Evolutionary conservation across 495 filamentous ascomycete species (phyloP), one percentile per base, ranked within the genome.

Genomic region (Penicillium angulare): DNA sequence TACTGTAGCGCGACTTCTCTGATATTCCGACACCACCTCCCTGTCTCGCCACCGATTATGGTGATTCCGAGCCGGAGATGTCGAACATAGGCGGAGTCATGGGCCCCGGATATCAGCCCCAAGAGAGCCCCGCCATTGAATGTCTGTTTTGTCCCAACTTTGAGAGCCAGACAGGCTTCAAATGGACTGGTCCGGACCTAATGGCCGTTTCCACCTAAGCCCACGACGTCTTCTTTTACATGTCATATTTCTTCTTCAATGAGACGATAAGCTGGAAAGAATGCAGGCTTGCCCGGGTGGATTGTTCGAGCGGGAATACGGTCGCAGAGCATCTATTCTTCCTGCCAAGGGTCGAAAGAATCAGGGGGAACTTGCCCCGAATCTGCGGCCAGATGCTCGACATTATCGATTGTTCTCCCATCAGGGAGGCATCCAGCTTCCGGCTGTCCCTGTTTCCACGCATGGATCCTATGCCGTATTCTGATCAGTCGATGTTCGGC

Each of bases 321-420:
- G 17, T 48, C 1, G 45, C 23, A n/a, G 51, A 54, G 38, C 43
- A 54, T 16, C 44, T 20, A 17, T 54, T 54, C 16, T 48, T 54
- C 23, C 38, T 54, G 16, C 51, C 45, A 15, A 36, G 51, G 7
- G 26, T 49, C 15, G 38, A 54, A 10, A 39, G 31, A 13, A 35
- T 43, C 20, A 20, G 43, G 32, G 39, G 44, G 10, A 54, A 54
- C n/a, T 22, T 54, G 29, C 45, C n/a, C 3, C 46, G 44, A 16
- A 20, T 39, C 5, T 39, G 45, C 23, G 39, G 17, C 23, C 27
- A 54, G 22, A 38, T 54, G 33, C 21, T 18, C 29, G 38, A 38
- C 17, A 54, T 54, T 9, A 29, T 54, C 32, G 18, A 29, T 22
- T 20, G n/a, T n/a, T 9, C 7, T 21, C 12, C 21, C 18, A n/a